These are phyloP conservation scores for Aspergillus sclerotioniger DNA, from an alignment of 495 filamentous ascomycete genomes.

Conservation along the genomic window DNA sequence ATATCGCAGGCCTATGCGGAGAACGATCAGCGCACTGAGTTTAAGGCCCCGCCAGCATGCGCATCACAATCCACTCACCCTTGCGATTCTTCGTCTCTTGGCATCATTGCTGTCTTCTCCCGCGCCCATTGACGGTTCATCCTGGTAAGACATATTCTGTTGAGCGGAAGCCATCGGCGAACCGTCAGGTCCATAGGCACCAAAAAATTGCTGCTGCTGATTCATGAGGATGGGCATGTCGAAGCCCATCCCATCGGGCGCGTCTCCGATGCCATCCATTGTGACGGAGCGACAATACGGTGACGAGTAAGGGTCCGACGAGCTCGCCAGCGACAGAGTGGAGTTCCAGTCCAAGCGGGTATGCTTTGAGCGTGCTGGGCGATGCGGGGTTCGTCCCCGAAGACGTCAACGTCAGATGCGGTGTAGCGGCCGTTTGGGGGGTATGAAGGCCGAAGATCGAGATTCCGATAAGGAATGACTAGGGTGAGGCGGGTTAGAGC, in stretches of 20 bases:
- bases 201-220: slow-evolving; percentile 71
- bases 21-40: slow-evolving; percentile 21
- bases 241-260: slow-evolving; percentile 39
- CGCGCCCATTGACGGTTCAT: slow-evolving; percentile 44
- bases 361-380: slow-evolving; percentile 10
- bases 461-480: slow-evolving; percentile 17
- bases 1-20: slow-evolving; percentile 84
- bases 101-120: slow-evolving; percentile 70
- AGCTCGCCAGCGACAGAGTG: slow-evolving; percentile 14
- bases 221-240: slow-evolving; percentile 49
- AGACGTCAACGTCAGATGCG: slow-evolving; percentile 7
- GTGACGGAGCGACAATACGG: slow-evolving; percentile 5
- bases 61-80: slow-evolving; percentile 53
- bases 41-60: neutral
- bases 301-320: neutral
- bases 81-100: slow-evolving; percentile 90
- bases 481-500: slow-evolving; percentile 11
- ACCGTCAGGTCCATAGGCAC: slow-evolving; percentile 59
- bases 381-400: slow-evolving; percentile 21
- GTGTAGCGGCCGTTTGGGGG: neutral
- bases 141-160: slow-evolving; percentile 59
- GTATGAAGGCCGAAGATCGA: neutral
- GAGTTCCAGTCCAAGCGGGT: slow-evolving; percentile 21
- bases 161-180: slow-evolving; percentile 59
- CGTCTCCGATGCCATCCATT: slow-evolving; percentile 46